A percentile compares a stretch with the other conserved stretches of the same genome.
phyloP scores from a whole-genome alignment of 208 protist species.

The Crithidia fasciculata region DNA sequence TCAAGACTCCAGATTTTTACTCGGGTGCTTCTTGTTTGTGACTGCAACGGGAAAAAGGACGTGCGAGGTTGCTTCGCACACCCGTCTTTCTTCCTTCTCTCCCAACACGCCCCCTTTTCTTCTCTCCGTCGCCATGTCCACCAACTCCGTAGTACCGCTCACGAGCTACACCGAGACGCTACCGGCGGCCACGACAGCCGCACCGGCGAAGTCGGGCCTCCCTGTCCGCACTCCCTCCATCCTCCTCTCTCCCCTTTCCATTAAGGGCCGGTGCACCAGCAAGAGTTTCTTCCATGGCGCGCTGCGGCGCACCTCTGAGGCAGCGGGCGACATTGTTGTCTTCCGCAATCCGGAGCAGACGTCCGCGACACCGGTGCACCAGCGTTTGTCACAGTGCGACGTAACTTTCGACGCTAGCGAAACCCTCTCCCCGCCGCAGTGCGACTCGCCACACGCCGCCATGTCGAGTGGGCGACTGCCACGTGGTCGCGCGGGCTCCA shows the following conservation, averaged over 20 bases:
- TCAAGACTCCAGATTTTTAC: too few species aligned
- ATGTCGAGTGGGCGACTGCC: background rate
- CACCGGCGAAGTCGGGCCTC: background rate
- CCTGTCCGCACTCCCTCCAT: background rate
- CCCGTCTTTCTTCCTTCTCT: background rate
- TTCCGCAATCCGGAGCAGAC: too few species aligned
- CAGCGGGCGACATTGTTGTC: too few species aligned
- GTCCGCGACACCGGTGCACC: background rate
- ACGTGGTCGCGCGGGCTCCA: background rate
- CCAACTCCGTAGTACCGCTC: background rate
- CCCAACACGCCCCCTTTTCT: background rate
- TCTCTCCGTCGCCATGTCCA: background rate
- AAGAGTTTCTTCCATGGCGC: too few species aligned
- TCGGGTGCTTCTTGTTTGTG: too few species aligned
- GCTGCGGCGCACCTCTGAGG: too few species aligned
- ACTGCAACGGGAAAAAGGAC: too few species aligned
- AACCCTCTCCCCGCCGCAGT: background rate
- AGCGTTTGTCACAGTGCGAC: background rate
- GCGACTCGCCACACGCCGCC: background rate
- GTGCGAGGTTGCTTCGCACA: too few species aligned
- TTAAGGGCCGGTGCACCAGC: background rate
- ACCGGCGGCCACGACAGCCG: background rate
- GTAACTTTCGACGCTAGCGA: background rate
- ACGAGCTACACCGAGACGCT: conserved; percentile 11
- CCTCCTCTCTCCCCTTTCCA: background rate